Base-by-base conservation (phyloP, 768 basidiomycete species). In the Suillus alpinus region DNA sequence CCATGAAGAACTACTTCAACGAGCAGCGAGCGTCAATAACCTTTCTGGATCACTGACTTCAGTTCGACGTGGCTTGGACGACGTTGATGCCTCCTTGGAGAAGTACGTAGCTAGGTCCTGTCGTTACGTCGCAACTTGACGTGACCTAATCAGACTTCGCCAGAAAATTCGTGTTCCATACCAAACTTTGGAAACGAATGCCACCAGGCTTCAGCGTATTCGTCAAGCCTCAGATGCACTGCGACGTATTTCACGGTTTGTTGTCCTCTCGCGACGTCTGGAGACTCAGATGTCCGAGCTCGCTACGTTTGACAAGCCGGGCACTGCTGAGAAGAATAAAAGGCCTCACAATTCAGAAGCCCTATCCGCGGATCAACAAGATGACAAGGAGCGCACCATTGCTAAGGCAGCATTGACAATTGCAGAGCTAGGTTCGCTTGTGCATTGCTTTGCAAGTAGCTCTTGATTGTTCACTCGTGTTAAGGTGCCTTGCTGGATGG, bases 341-440 rank as follows among this genome's bases (percentile, higher is more conserved):
- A 6, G 23, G 16, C 32, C 47, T 18, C 10, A 14, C 10, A 29
- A 50, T 49, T 46, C 59, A 39, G 59, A 40, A 12, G 57, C 60
- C 26, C 12, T 43, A 6, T 56, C 29, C 3, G 63, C 47, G 59
- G 85, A 83, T 32, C 70, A 78, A 37, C 89, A 89, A 67, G 89
- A 92, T 32, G 91, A 93, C 65, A 88, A 87, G 71, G 95, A 97
- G 68, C 81, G 96, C 9, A 85, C 85, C 16, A 87, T 98, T 67
- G 90, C 94, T 2, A 95, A 95, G 73, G 95, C 96, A 2, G 96
- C 95, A n/a, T 77, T 98, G 67, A 95, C 87, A 41, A 87, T 98
- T 9, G 93, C 95, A 0, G 96, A 99, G 72, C 79, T 98, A 46
- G 81, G 94, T 93, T 62, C n/a, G n/a, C 16, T 40, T 13, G 13